Evolutionary conservation across 192 early-diverging fungal genomes (phyloP), one percentile per base, ranked within the genome.

Genomic region (Backusella sp.): DNA sequence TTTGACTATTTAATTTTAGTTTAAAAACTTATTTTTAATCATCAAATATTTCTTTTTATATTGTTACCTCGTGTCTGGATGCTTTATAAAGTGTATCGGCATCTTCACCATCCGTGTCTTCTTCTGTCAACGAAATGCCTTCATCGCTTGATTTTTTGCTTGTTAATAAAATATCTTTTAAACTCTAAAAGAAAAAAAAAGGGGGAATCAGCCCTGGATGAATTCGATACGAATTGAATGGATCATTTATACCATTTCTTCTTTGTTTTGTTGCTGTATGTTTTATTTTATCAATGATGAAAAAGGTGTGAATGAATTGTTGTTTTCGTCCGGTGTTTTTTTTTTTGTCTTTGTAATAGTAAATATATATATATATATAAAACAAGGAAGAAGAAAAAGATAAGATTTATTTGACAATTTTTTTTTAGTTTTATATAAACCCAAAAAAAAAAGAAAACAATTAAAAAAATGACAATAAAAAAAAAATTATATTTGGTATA

Each of bases 91-190:
- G 39, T 4, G 62, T 59, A 66, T 74, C 59, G 26, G 44, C 49
- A 53, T 35, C 72, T 39, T 74, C 62, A 37, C 35, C 30, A 32
- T 74, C 73, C 19, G 44, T 49, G 41, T 74, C 73, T 21, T 74
- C 73, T 23, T 66, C 73, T 67, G 66, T 67, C 66, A 67, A 34
- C 1, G 34, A 67, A 15, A 35, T 67, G 14, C 34, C 66, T 34
- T 67, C 66, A 23, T 56, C 53, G 11, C 53, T 56, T 56, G 53
- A 56, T 56, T 56, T 56, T 23, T 56, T 56, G 23, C 53, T 56
- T 56, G 53, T 23, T 23, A 56, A 8, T 23, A 56, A 56, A 7
- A 56, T 56, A 21, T 56, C 53, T 56, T 56, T 23, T 56, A 56
- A 56, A 56, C 53, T 56, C 53, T 56, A 56, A 26, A 8, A 59